Evolutionary conservation across 805 yeast species (phyloP), one percentile per base, ranked within the genome.

Genomic region (Metschnikowia dekortorum): DNA sequence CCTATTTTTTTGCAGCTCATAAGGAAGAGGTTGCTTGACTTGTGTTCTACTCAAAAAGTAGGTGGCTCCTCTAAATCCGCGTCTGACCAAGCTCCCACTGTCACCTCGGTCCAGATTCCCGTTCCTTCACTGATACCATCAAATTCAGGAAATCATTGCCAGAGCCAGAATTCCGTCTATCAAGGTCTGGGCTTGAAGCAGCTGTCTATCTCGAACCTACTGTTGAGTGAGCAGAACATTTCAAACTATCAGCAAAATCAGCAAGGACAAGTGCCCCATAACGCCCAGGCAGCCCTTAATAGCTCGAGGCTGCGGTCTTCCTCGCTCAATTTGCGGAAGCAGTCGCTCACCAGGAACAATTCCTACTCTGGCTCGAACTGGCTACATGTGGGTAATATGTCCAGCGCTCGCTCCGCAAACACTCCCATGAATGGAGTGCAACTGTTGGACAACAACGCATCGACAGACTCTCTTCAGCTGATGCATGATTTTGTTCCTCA

Each of bases 401-500:
- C 62, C 53, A 67, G 62, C 47, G n/a, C 33, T 13, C 46, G 46
- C 39, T 22, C 34, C 18, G 62, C 67, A 11, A 65, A 71, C 49
- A 60, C 66, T n/a, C 50, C 54, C 16, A 49, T 45, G 28, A 51
- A 56, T 13, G 52, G 53, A 39, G 48, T 48, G 37, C 39, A 44
- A 45, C 53, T 61, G 40, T 65, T 62, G 8, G 62, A 62, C 32
- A 48, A 57, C 22, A 64, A 61, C 42, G 59, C 53, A 22, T 68
- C 73, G 46, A 63, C 76, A 1, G 77, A 73, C 53, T 70, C 75
- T 8, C 66, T 73, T 54, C 76, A 70, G 56, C 72, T 74, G 50
- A 68, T 71, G 63, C 75, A 69, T 51, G 77, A 73, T 59, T 73
- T 58, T 50, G 77, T 73, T 4, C 75, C 78, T 2, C 76, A 71